Conservation (phyloP, 2,329 filamentous ascomycete genomes). For the Paecilomyces sp. region DNA sequence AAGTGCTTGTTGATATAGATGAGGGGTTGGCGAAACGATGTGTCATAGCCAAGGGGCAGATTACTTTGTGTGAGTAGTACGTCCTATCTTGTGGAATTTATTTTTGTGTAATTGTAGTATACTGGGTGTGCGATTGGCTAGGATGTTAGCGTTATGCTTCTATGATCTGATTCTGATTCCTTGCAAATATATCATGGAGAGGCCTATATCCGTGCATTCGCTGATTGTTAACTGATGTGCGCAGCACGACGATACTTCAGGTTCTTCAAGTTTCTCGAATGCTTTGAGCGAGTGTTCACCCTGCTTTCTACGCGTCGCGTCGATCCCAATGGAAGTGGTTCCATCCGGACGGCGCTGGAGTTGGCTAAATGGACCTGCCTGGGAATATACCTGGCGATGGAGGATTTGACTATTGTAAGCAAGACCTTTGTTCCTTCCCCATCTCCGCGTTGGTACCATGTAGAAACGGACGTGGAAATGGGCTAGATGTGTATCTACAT, state of each 20-base stretch:
- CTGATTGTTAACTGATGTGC: neutral
- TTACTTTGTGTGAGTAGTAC: constrained; percentile 32
- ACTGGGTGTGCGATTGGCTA: neutral
- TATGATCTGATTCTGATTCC: neutral
- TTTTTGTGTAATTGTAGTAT: neutral
- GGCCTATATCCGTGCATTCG: neutral
- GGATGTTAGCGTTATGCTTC: neutral
- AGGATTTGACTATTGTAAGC: constrained; percentile 53
- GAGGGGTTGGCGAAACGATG: constrained; percentile 25
- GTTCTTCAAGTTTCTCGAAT: constrained; percentile 60
- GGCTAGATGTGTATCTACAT: neutral
- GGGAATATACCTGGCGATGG: constrained; percentile 61
- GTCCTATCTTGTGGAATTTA: neutral
- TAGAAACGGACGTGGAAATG: neutral
- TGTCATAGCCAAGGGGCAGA: constrained; percentile 30
- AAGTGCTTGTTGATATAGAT: constrained; percentile 13
- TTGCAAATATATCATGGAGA: neutral
- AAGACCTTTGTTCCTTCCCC: constrained; percentile 26
- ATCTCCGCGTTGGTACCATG: constrained; percentile 10
- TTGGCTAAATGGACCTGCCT: constrained; percentile 53
- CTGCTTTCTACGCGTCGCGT: constrained; percentile 20
- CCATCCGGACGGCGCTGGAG: constrained; percentile 43
- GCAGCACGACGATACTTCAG: constrained; percentile 56
- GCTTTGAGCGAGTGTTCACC: constrained; percentile 46
- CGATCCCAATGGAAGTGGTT: constrained; percentile 5